Conservation (phyloP, 78 protist species). For the Corallochytrium limacisporum region DNA sequence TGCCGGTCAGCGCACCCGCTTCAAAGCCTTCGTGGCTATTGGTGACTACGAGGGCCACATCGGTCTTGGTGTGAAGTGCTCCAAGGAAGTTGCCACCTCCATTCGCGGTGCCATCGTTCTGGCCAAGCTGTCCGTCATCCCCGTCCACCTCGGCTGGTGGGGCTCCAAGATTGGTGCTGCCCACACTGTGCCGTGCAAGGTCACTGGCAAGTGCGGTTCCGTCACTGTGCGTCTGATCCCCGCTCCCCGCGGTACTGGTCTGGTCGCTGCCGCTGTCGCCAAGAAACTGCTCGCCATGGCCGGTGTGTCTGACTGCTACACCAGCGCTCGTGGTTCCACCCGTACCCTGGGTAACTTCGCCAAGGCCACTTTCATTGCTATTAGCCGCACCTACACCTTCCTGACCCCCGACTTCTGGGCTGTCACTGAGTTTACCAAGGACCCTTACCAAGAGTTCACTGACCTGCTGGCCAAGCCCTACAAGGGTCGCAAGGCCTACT, state of each 20-base stretch:
- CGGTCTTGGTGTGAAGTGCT: constrained; percentile 97
- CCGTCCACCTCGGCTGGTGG: constrained; percentile 99
- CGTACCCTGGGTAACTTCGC: constrained; percentile 97
- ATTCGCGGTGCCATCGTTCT: constrained; percentile 92
- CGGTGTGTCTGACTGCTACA: constrained; percentile 97
- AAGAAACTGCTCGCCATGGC: constrained; percentile 93
- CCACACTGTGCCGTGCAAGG: constrained; percentile 99
- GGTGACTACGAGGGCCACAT: constrained; percentile 97
- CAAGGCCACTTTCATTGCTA: constrained; percentile 92
- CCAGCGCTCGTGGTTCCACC: constrained; percentile 88
- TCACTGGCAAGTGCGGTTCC: constrained; percentile 98
- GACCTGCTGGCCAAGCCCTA: constrained; percentile 32
- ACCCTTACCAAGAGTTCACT: constrained; percentile 65
- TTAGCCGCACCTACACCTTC: constrained; percentile 76
- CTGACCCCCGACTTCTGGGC: constrained; percentile 98
- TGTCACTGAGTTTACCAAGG: constrained; percentile 39
- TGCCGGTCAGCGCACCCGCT: constrained; percentile 99
- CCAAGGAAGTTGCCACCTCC: constrained; percentile 98
- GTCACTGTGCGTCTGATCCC: constrained; percentile 95
- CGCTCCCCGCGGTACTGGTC: constrained; percentile 99
- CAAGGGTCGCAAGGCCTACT: neutral
- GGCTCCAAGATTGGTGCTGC: constrained; percentile 96
- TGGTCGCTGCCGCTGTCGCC: constrained; percentile 95
- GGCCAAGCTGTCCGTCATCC: constrained; percentile 95
- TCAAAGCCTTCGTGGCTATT: constrained; percentile 72